Conservation (phyloP, 164 flowering plant species). For the Macadamia tetraphylla region DNA sequence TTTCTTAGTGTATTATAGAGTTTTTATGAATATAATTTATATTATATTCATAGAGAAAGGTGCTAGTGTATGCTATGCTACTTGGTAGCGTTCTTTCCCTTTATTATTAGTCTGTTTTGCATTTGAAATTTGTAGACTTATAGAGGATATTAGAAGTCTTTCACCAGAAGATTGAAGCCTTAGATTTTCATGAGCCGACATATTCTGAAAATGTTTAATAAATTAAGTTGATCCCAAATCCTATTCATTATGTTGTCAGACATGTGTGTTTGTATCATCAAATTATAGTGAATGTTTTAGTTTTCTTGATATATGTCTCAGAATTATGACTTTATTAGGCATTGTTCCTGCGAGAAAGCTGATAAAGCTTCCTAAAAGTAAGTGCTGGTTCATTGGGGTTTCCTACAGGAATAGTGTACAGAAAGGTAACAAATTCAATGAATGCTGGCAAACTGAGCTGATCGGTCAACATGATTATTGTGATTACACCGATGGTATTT, state of each 20-base stretch:
- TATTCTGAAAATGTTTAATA: too few relatives aligned
- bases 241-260: background rate
- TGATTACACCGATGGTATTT: slow-evolving; percentile 59
- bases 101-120: too few relatives aligned
- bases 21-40: too few relatives aligned
- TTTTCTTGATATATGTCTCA: background rate
- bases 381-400: slow-evolving; percentile 64
- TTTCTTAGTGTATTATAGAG: background rate
- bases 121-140: background rate
- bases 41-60: too few relatives aligned
- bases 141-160: too few relatives aligned
- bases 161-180: background rate
- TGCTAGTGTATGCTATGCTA: too few relatives aligned
- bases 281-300: background rate
- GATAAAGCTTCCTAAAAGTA: slow-evolving; percentile 45
- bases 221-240: too few relatives aligned
- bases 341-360: slow-evolving; percentile 48
- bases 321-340: slow-evolving; percentile 27
- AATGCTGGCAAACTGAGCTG: slow-evolving; percentile 51
- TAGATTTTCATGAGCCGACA: background rate
- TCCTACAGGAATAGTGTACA: slow-evolving; percentile 31
- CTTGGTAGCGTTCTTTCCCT: too few relatives aligned
- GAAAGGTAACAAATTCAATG: slow-evolving; percentile 35
- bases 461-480: slow-evolving; percentile 74
- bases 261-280: too few relatives aligned